Evolutionary conservation across 2,329 filamentous ascomycete species (phyloP).

Genomic region (Bipolaris oryzae): DNA sequence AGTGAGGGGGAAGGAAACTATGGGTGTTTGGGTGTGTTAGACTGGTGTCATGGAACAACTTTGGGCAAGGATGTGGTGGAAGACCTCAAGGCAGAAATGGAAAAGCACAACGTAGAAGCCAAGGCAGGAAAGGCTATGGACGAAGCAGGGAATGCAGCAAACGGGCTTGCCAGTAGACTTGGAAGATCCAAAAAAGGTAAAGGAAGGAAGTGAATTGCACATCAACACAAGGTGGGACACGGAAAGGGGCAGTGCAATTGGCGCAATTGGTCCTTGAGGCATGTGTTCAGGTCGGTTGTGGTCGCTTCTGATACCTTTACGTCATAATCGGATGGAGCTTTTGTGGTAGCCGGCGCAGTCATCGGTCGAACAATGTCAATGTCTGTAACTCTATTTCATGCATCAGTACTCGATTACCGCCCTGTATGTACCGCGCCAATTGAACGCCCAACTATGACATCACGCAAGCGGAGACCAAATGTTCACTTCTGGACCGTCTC

Average conservation of each 20-base stretch:
- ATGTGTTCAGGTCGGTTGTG: constrained; percentile 5
- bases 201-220: constrained; percentile 28
- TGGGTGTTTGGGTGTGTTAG: constrained; percentile 65
- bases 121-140: constrained; percentile 47
- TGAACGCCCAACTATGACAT: constrained; percentile 40
- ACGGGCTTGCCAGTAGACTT: constrained; percentile 37
- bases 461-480: constrained; percentile 41
- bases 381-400: constrained; percentile 37
- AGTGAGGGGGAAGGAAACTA: constrained; percentile 64
- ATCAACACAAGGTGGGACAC: not conserved
- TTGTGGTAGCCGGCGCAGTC: constrained; percentile 15
- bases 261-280: constrained; percentile 5
- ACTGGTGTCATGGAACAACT: constrained; percentile 46
- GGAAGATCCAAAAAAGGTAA: constrained; percentile 37
- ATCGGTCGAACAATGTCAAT: constrained; percentile 24
- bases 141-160: constrained; percentile 39
- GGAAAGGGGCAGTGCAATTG: not conserved
- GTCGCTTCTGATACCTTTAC: constrained; percentile 14
- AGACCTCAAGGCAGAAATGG: constrained; percentile 61
- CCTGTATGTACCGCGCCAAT: constrained; percentile 28
- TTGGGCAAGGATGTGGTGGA: constrained; percentile 63
- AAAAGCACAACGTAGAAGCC: constrained; percentile 60
- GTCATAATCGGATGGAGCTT: constrained; percentile 7
- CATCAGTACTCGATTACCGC: constrained; percentile 37
- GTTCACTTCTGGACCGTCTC: constrained; percentile 50